Evolutionary conservation across 2,329 filamentous ascomycete genomes (phyloP), one percentile per base, ranked within the genome.

Genomic region (Cryphonectria radicalis): DNA sequence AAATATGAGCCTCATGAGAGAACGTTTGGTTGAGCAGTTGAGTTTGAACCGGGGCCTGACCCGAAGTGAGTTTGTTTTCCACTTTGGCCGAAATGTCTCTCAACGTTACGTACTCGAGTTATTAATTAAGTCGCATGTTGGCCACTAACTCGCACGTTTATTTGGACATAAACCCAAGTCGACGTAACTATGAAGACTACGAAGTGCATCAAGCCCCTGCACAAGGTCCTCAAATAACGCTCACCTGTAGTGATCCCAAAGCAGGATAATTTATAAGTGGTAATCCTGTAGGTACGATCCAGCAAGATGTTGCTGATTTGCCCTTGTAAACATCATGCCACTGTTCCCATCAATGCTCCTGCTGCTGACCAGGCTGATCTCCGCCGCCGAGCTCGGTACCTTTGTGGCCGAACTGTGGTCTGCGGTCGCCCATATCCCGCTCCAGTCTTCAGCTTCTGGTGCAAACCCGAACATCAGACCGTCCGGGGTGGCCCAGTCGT

Each of bases 211-310:
- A 46, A 19, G 8, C 46, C 46, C 19, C 46, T 50, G 8, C 46
- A 43, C 13, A 17, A 43, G 11, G 14, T 4, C 13, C 42, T 6
- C 42, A 4, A 17, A 43, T 5, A 43, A 11, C 22, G 13, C 37
- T 11, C 37, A 40, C 10, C 37, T 37, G 7, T 1, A n/a, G 7
- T n/a, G 22, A n/a, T 50, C 46, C 46, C 0, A n/a, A n/a, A 50
- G 19, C 6, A n/a, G 46, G 22, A 22, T 11, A 8, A 22, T 13
- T 8, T 28, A 28, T 5, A 6, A 14, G 11, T 25, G 53, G n/a
- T 57, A 57, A 17, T 57, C 53, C 53, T 57, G 53, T 28, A 57
- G 53, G n/a, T 57, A 57, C n/a, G 53, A 11, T 28, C 53, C 53
- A n/a, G 53, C 53, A n/a, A 57, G 25, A 11, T 57, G 53, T n/a